Conservation (phyloP, 2,329 filamentous ascomycete genomes). For the Pseudopyrenochaeta lycopersici region DNA sequence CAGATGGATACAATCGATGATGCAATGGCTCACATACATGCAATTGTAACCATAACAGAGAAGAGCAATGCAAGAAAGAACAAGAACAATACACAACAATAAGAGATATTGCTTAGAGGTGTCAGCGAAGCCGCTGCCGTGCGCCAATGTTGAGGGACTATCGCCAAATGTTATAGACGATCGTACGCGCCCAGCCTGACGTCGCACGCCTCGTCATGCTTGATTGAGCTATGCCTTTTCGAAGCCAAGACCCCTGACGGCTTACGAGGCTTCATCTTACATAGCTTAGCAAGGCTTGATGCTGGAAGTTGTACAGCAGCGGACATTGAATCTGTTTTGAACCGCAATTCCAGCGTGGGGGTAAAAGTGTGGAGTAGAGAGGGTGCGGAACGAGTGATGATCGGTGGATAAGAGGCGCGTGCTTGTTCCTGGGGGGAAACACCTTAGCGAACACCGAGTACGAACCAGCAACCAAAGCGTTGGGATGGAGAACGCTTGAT, state of each 20-base stretch:
- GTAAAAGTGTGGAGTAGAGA: not conserved
- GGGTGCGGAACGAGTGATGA: not conserved
- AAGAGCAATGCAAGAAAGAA: not conserved
- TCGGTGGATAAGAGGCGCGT: not conserved
- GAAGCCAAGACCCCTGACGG: not conserved
- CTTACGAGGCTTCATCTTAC: constrained; percentile 3
- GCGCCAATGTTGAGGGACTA: constrained; percentile 8
- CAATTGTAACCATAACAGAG: not conserved
- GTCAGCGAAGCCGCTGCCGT: constrained; percentile 2
- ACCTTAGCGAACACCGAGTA: constrained; percentile 1
- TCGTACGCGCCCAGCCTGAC: constrained; percentile 8
- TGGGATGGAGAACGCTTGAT: not conserved
- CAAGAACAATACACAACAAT: not conserved
- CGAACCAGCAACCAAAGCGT: not conserved
- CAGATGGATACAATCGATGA: not conserved
- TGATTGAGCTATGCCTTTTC: not conserved
- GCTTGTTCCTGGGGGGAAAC: not conserved
- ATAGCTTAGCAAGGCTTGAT: constrained; percentile 3
- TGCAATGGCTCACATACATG: not conserved
- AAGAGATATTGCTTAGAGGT: not conserved
- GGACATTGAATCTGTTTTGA: not conserved
- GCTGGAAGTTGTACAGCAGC: not conserved
- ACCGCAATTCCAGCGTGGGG: not conserved
- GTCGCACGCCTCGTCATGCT: constrained; percentile 2
- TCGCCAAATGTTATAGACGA: constrained; percentile 4